These are phyloP conservation scores for Colletotrichum coccodes DNA, from an alignment of 2,329 filamentous ascomycete genomes.

Conservation along the genomic window DNA sequence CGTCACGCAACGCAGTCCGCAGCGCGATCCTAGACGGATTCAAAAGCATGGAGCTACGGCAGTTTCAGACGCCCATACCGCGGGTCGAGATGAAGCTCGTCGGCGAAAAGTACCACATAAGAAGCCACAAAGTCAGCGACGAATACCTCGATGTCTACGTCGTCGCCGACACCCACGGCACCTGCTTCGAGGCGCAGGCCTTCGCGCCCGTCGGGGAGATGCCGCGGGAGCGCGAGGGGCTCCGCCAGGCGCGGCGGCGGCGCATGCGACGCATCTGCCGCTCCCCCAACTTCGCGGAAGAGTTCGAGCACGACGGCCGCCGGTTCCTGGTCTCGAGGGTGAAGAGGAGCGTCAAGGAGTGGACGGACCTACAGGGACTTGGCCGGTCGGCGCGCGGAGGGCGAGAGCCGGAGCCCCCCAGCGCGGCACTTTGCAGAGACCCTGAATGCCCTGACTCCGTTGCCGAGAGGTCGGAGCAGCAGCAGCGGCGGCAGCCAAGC, in stretches of 20 bases:
- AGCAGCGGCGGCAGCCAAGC: neutral
- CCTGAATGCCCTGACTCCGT: neutral
- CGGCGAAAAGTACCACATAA: neutral
- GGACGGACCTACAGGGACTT: neutral
- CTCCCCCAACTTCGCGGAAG: constrained; percentile 6
- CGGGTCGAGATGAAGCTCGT: neutral
- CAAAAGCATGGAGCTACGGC: neutral
- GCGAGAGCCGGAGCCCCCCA: neutral
- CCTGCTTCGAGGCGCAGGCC: neutral
- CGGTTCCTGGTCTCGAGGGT: constrained; percentile 1
- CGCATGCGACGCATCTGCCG: constrained; percentile 5
- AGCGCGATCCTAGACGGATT: too few species aligned
- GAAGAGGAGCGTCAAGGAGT: constrained; percentile 3
- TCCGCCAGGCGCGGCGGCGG: neutral
- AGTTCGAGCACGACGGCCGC: constrained; percentile 4
- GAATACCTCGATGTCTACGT: constrained; percentile 7
- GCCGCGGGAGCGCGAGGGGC: neutral
- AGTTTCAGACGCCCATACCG: neutral
- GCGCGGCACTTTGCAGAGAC: too few species aligned
- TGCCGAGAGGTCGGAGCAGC: neutral
- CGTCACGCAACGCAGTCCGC: too few species aligned
- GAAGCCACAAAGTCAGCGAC: neutral
- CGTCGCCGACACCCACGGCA: neutral
- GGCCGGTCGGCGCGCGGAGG: neutral
- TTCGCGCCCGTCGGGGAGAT: neutral